Evolutionary conservation across 2,329 filamentous ascomycete species (phyloP).

Genomic region (Macrophomina phaseolina): DNA sequence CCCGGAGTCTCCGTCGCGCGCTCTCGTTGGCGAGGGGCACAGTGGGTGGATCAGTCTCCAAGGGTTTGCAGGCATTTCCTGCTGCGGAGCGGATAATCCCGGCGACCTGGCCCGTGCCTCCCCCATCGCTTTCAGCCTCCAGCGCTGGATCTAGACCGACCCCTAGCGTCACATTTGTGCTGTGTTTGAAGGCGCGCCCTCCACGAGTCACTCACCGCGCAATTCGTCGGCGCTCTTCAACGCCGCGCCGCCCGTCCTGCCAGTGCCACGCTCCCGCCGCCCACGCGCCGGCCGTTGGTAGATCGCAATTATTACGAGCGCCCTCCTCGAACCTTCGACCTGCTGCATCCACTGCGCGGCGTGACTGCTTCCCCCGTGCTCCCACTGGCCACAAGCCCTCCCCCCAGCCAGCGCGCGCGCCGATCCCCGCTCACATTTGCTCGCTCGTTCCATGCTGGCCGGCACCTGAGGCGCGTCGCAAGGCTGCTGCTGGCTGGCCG

Average conservation of each 20-base stretch:
- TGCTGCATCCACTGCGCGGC: slow-evolving; percentile 2
- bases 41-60: not conserved
- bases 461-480: slow-evolving; percentile 27
- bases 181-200: no score
- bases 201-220: slow-evolving; percentile 18
- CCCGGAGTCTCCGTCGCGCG: slow-evolving; percentile 16
- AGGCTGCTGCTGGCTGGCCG: slow-evolving; percentile 21
- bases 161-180: not conserved
- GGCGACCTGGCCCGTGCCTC: not conserved
- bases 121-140: slow-evolving; percentile 9
- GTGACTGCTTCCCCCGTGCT: not conserved
- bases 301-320: not conserved
- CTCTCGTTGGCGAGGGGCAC: not conserved
- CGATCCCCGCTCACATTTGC: slow-evolving; percentile 22
- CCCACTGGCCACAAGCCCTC: slow-evolving; percentile 7
- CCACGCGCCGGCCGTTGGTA: slow-evolving; percentile 16
- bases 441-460: slow-evolving; percentile 17
- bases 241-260: not conserved
- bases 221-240: not conserved
- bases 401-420: slow-evolving; percentile 4
- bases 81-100: slow-evolving; percentile 11
- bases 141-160: slow-evolving; percentile 1
- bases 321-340: slow-evolving; percentile 19
- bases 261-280: slow-evolving; percentile 11
- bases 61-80: slow-evolving; percentile 6